Evolutionary conservation across 108 stramenopile species (phyloP), one percentile per base, ranked within the genome.

Genomic region (Hondaea fermentalgiana): DNA sequence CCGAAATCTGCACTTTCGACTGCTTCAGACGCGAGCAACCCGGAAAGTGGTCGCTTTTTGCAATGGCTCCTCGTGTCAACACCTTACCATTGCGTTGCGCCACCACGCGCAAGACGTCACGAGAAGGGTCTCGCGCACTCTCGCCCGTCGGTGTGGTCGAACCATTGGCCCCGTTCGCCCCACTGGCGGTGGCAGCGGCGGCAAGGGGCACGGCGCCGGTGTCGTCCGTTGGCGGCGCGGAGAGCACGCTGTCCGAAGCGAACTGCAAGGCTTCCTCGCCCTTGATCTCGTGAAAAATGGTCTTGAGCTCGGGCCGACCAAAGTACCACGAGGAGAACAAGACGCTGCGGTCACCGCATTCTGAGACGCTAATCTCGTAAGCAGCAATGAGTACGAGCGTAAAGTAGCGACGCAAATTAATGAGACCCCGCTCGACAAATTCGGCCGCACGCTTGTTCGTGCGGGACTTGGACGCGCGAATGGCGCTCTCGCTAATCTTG

Each of bases 371-470:
- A 12, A 83, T 83, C 51, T 83, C 76, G 28, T 83, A 83, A 23
- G 76, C 76, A 53, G 76, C 76, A 3, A 53, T 45, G 76, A 83
- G 76, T 6, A 83, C 51, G 49, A 83, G 45, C 49, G 51, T 83
- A 53, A 53, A 83, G 76, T 83, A 83, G 23, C 76, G 76, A 45
- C 76, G 76, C 12, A 83, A 45, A 23, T 83, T 83, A 12, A 83
- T 47, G 76, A 83, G 76, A 35, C 76, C 76, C 16, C 76, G 76
- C 76, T 83, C 49, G n/a, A 83, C 51, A 83, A 83, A 83, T 45
- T 83, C 76, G 25, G 45, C 76, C n/a, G 76, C 45, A 12, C 76
- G 45, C 51, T 83, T 47, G n/a, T 21, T 53, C 0, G 76, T 83
- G 17, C 76, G 76, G 12, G 76, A 12, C 76, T 47, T 83, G 45